A percentile compares a stretch with the other conserved stretches of the same genome.
Evolutionary conservation across 2,329 filamentous ascomycete species (phyloP).

Genomic region (Drechslerella coelobrocha): DNA sequence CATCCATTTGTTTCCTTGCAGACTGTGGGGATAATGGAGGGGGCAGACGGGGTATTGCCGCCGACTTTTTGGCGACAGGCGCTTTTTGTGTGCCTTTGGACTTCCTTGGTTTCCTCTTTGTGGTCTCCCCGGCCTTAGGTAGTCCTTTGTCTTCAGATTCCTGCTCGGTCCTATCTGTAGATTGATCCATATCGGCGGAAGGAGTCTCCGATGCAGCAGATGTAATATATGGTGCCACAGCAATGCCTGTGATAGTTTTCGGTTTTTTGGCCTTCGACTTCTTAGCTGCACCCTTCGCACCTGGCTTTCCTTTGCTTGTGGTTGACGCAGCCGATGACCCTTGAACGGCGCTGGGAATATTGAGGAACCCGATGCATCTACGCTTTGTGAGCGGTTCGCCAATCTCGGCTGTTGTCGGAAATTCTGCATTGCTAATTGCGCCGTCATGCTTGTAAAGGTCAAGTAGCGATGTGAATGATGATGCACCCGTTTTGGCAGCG

Average conservation of each 20-base stretch:
- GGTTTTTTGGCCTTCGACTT: slow-evolving; percentile 24
- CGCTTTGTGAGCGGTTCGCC: slow-evolving; percentile 25
- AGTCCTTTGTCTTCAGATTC: neutral
- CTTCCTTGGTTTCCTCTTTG: slow-evolving; percentile 16
- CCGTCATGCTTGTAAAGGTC: slow-evolving; percentile 27
- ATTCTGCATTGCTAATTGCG: neutral
- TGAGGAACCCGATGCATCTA: slow-evolving; percentile 22
- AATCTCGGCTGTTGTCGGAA: neutral
- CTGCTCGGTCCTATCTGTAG: neutral
- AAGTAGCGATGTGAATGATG: slow-evolving; percentile 20
- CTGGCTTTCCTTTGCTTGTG: no score
- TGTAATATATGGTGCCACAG: slow-evolving; percentile 26
- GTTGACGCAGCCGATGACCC: neutral
- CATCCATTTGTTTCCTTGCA: slow-evolving; percentile 26
- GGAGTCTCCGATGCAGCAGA: neutral
- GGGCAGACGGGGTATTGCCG: neutral
- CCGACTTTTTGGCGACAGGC: slow-evolving; percentile 12
- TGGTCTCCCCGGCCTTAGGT: slow-evolving; percentile 4
- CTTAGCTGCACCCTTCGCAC: no score
- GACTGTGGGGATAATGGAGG: slow-evolving; percentile 31
- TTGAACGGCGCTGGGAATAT: slow-evolving; percentile 3
- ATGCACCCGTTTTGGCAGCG: slow-evolving; percentile 3
- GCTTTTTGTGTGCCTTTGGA: slow-evolving; percentile 6
- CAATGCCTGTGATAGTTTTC: slow-evolving; percentile 28
- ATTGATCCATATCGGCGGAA: neutral